Base-by-base conservation (phyloP, 1,284 basidiomycete species). In the Phylloporus sp. region DNA sequence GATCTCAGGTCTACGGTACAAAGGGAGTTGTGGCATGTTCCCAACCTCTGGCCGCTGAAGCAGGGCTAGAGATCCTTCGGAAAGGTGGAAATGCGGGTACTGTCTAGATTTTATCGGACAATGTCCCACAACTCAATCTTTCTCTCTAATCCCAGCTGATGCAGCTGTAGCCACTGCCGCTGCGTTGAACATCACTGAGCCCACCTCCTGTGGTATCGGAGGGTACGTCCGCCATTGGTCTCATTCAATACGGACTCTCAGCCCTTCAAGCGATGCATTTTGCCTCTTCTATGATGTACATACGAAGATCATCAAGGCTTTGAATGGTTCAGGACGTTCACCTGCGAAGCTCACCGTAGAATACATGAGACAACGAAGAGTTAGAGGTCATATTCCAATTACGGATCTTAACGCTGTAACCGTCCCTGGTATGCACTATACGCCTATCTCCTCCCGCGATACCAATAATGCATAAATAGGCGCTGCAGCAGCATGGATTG, bases 401-500 rank as follows among this genome's bases (percentile, higher is more conserved):
- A 89, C 85, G 5, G 91, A 96, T 76, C 81, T 97, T 52, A 97
- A 97, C 78, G 86, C 91, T 19, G 96, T 96, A 10, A 99, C 97
- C 0, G 96, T 98, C 5, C 97, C 97, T 69, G 91, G 91, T 89
- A 56, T n/a, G 52, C 4, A 41, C 61, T 43, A 4, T 66, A 61
- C 23, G 11, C 23, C 52, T 10, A 27, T 62, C 29, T 58, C 17
- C 43, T 47, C 57, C 49, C 39, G 19, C 45, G 37, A 43, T 37
- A n/a, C 17, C 66, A 58, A 41, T 35, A 37, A 62, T 8, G 4
- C 57, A 41, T 67, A 37, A 27, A 37, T 45, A 92, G 96, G 97
- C 59, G 93, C 94, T 25, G 94, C 96, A 2, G 94, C 95, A 27
- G 94, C 95, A 17, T 99, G 97, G 96, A 85, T 94, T 41, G 97